Evolutionary conservation across 768 basidiomycete species (phyloP), one percentile per base, ranked within the genome.

Genomic region (Tubosaeta sp.): DNA sequence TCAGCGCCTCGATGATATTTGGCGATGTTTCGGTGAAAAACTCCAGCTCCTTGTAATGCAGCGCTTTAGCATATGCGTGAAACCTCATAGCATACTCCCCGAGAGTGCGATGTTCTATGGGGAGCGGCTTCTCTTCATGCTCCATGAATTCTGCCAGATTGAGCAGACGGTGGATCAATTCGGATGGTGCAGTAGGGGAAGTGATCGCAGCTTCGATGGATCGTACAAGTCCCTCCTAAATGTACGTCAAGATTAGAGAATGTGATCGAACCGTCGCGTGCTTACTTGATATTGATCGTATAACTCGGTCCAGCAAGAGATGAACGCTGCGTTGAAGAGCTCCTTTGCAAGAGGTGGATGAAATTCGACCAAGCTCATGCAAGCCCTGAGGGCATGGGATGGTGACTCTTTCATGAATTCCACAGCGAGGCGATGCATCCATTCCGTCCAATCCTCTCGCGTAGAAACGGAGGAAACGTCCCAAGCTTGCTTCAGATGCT

Each of bases 141-240:
- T 98, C 96, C 90, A 98, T 95, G 67, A 98, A 98, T 66, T 99
- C 96, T 4, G 94, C 94, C 22, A 98, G 79, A 67, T 94, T 94
- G 49, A 99, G 79, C 14, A 98, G 73, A 22, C 90, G 81, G 65
- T 96, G 91, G 18, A 95, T 88, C 25, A 98, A 77, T 42, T 98
- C 95, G 2, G 90, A 78, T 2, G 94, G 91, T 4, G 90, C 84
- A 9, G 73, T 79, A 14, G 77, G 73, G 4, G 91, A 88, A 0
- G 81, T 85, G 54, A 98, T 86, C 4, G 95, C 94, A 48, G 71
- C 72, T 62, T 94, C 90, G 42, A 99, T 90, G 1, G 92, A 84
- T 21, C 86, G 83, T 35, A 97, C 94, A 45, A 98, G 81, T 62
- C 96, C 94, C 68, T 97, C 95, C 93, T 98, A 63, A 44, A 54